These are phyloP conservation scores for Zygotorulaspora danielsina DNA, from an alignment of 805 yeast species.

Conservation along the genomic window DNA sequence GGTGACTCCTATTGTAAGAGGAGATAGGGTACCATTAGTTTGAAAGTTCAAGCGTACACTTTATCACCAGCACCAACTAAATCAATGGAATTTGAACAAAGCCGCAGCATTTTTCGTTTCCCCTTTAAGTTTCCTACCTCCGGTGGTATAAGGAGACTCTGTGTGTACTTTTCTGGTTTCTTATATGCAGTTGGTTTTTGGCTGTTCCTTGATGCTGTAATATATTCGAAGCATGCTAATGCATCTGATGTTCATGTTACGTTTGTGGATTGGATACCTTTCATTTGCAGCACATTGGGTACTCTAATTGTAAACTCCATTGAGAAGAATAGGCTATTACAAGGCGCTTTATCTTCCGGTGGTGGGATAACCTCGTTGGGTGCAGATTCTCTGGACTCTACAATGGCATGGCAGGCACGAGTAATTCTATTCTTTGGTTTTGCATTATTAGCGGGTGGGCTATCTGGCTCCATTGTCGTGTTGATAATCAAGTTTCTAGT, in stretches of 20 bases:
- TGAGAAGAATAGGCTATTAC: slow-evolving; percentile 41
- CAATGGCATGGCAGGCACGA: slow-evolving; percentile 90
- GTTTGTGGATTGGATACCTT: slow-evolving; percentile 94
- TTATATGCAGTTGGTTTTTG: slow-evolving; percentile 84
- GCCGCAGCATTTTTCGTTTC: slow-evolving; percentile 59
- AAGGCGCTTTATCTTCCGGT: slow-evolving; percentile 39
- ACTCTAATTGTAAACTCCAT: slow-evolving; percentile 64
- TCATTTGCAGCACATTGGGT: slow-evolving; percentile 81
- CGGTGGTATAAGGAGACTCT: slow-evolving; percentile 60
- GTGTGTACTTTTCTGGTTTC: slow-evolving; percentile 75
- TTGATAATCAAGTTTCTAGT: slow-evolving; percentile 78
- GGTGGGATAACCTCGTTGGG: slow-evolving; percentile 27
- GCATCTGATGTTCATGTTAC: slow-evolving; percentile 84
- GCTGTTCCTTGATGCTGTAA: slow-evolving; percentile 83
- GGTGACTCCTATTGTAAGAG: background rate
- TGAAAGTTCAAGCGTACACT: too few relatives aligned
- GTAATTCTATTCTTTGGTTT: slow-evolving; percentile 88
- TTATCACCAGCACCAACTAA: background rate
- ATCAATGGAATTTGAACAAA: slow-evolving; percentile 38
- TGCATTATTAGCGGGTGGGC: slow-evolving; percentile 86
- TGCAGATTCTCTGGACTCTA: slow-evolving; percentile 39
- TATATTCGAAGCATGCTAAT: slow-evolving; percentile 78
- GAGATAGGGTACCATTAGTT: too few relatives aligned
- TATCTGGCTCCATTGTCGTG: slow-evolving; percentile 88
- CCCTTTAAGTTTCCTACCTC: slow-evolving; percentile 67